Conservation (phyloP, 768 basidiomycete genomes). For the Tricholoma hemisulphureum region DNA sequence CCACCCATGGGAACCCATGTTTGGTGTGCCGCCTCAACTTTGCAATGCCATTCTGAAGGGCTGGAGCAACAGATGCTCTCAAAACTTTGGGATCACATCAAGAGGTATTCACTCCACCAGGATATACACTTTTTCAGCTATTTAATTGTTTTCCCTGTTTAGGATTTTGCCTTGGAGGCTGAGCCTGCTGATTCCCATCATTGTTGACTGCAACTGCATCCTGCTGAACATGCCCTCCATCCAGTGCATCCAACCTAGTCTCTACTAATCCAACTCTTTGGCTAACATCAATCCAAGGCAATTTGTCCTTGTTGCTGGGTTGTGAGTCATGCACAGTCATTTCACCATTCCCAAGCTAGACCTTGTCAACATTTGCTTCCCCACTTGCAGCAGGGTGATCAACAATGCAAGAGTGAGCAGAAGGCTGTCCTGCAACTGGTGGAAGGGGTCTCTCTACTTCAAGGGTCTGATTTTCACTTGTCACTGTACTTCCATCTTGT, state of each 20-base stretch:
- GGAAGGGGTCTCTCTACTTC: too few relatives aligned
- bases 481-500: too few relatives aligned
- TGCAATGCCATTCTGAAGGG: slow-evolving; percentile 1
- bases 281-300: slow-evolving; percentile 1
- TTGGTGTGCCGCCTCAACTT: slow-evolving; percentile 2
- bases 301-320: background rate
- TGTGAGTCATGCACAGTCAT: slow-evolving; percentile 1
- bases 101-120: slow-evolving; percentile 1
- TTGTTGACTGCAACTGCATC: background rate
- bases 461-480: too few relatives aligned
- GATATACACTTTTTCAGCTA: background rate
- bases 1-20: background rate
- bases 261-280: slow-evolving; percentile 3
- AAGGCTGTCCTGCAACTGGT: too few relatives aligned
- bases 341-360: background rate
- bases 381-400: background rate
- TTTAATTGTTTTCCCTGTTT: background rate
- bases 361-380: background rate
- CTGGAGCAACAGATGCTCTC: background rate
- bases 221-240: slow-evolving; percentile 2
- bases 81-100: background rate
- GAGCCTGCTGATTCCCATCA: background rate
- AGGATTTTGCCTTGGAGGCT: background rate
- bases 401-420: too few relatives aligned
- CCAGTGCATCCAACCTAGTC: slow-evolving; percentile 3